Conservation (phyloP, 129 eudicot genomes). For the Lactuca saligna region DNA sequence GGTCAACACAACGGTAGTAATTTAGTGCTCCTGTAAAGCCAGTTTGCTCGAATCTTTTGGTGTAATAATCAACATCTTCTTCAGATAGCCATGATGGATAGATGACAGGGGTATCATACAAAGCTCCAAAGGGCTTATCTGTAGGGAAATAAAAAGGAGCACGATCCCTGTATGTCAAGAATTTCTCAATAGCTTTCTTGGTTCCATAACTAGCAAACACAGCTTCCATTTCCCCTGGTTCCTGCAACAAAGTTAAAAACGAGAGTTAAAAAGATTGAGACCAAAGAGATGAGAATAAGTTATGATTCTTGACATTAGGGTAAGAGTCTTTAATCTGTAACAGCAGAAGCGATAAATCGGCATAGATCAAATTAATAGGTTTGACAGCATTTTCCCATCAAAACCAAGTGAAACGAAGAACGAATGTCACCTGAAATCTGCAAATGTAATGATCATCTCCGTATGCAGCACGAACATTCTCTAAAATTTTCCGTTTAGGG, state of each 20-base stretch:
- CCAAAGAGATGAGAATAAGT: too few relatives aligned
- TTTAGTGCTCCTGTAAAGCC: conserved; percentile 78
- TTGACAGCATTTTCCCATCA: not conserved
- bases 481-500: conserved; percentile 24
- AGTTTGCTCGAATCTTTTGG: conserved; percentile 46
- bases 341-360: too few relatives aligned
- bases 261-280: not conserved
- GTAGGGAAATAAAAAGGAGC: conserved; percentile 56
- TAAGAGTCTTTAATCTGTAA: too few relatives aligned
- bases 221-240: conserved; percentile 65
- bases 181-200: conserved; percentile 36
- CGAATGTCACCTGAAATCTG: conserved; percentile 53
- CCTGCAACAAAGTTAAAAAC: conserved; percentile 33
- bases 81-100: conserved; percentile 66
- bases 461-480: conserved; percentile 18
- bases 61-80: conserved; percentile 58
- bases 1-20: conserved; percentile 62
- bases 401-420: not conserved
- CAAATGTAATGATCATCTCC: conserved; percentile 65
- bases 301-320: too few relatives aligned
- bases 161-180: conserved; percentile 43
- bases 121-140: conserved; percentile 45
- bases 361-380: too few relatives aligned
- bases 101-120: conserved; percentile 21
- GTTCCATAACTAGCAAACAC: conserved; percentile 57